Evolutionary conservation across 2,329 filamentous ascomycete species (phyloP).

Genomic region (Beauveria varroae): DNA sequence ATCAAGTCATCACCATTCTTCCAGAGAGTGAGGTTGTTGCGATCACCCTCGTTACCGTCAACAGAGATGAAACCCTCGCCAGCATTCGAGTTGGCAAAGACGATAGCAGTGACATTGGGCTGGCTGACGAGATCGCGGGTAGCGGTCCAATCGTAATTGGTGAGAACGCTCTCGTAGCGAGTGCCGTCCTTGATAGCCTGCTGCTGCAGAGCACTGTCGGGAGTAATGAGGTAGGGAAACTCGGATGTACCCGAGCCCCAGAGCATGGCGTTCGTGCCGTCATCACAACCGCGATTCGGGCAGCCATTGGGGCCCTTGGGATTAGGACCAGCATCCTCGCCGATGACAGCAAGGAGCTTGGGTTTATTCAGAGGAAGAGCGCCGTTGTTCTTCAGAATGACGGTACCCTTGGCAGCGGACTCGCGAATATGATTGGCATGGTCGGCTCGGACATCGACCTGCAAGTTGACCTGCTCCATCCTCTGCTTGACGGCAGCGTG

Average conservation of each 20-base stretch:
- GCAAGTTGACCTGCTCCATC: conserved; percentile 65
- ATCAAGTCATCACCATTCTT: conserved; percentile 72
- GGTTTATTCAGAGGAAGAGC: conserved; percentile 72
- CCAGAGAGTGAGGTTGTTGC: conserved; percentile 91
- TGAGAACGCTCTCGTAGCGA: conserved; percentile 58
- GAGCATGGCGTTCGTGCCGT: conserved; percentile 62
- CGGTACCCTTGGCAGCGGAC: conserved; percentile 70
- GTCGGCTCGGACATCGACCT: conserved; percentile 73
- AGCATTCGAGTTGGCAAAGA: conserved; percentile 82
- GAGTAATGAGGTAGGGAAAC: conserved; percentile 70
- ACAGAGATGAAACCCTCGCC: conserved; percentile 83
- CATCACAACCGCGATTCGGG: conserved; percentile 53
- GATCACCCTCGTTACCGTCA: conserved; percentile 79
- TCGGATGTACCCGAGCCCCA: conserved; percentile 72
- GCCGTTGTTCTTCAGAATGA: conserved; percentile 81
- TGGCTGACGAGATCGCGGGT: conserved; percentile 54
- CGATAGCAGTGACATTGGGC: conserved; percentile 63
- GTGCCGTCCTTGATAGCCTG: conserved; percentile 53
- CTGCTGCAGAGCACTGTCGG: conserved; percentile 60
- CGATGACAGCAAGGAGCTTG: conserved; percentile 68
- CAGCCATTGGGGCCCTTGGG: conserved; percentile 73
- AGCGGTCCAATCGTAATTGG: conserved; percentile 56
- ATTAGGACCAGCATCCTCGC: conserved; percentile 75
- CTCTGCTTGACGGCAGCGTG: conserved; percentile 56
- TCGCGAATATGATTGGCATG: conserved; percentile 69